Evolutionary conservation across 2,329 filamentous ascomycete genomes (phyloP).

Genomic region (Exophiala sp.): DNA sequence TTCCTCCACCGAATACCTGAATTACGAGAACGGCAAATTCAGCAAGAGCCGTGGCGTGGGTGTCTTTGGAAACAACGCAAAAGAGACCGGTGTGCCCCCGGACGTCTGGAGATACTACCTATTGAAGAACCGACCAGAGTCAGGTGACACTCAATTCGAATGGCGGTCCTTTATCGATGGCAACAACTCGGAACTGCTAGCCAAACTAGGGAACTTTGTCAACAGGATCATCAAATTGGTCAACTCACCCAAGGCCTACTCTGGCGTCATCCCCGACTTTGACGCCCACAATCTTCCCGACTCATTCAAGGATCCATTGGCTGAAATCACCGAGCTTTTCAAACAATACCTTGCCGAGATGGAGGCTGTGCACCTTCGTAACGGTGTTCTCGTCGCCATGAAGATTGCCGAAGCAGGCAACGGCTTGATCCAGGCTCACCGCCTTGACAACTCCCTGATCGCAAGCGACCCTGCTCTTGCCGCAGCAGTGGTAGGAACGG

Average conservation of each 20-base stretch:
- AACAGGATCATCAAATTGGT: constrained; percentile 70
- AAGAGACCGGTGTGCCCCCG: constrained; percentile 73
- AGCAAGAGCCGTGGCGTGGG: constrained; percentile 84
- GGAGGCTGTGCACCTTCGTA: constrained; percentile 56
- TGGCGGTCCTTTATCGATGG: constrained; percentile 75
- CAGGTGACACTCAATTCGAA: constrained; percentile 80
- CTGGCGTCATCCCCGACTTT: constrained; percentile 61
- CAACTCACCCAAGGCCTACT: constrained; percentile 62
- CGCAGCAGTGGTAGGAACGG: constrained; percentile 65
- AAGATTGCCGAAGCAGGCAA: constrained; percentile 56
- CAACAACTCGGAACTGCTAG: constrained; percentile 84
- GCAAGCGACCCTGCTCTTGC: constrained; percentile 54
- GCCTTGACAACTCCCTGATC: constrained; percentile 57
- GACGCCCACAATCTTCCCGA: constrained; percentile 36
- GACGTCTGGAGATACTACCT: constrained; percentile 95
- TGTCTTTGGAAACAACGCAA: constrained; percentile 85
- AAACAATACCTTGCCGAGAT: constrained; percentile 53
- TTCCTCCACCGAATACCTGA: constrained; percentile 82
- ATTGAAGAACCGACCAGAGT: constrained; percentile 76
- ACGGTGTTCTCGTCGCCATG: constrained; percentile 50
- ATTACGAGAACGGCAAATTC: constrained; percentile 87
- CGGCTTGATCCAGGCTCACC: constrained; percentile 54
- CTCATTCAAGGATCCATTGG: constrained; percentile 37
- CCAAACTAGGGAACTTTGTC: constrained; percentile 67
- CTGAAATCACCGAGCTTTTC: constrained; percentile 49